A percentile compares a stretch with the other conserved stretches of the same genome.
These are phyloP conservation scores for Skeletonema marinoi DNA, from an alignment of 108 stramenopile genomes.

Conservation along the genomic window DNA sequence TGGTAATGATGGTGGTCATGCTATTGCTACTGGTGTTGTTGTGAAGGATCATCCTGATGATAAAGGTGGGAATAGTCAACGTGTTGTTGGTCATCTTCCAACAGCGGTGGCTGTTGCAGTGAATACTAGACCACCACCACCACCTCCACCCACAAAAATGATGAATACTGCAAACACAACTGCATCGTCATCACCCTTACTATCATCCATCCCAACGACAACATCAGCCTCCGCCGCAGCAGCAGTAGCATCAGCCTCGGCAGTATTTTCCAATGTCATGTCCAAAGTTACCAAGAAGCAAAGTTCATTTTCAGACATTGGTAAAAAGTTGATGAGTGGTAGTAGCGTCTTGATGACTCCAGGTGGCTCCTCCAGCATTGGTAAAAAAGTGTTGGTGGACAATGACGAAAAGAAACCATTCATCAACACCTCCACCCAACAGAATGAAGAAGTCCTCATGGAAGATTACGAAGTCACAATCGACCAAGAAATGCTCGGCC, in stretches of 20 bases:
- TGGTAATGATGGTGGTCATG: neutral
- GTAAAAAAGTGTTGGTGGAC: neutral
- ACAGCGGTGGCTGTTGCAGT: neutral
- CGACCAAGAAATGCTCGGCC: conserved; percentile 86
- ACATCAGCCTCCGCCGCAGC: conserved; percentile 10
- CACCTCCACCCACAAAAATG: neutral
- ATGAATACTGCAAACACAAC: neutral
- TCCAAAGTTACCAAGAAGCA: conserved; percentile 38
- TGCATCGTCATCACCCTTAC: neutral
- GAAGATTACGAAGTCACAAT: conserved; percentile 73
- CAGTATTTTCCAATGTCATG: conserved; percentile 37
- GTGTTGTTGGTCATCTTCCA: neutral
- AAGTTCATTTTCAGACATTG: conserved; percentile 26
- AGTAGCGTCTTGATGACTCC: neutral
- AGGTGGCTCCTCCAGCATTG: neutral
- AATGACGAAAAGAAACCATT: neutral
- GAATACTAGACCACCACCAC: neutral
- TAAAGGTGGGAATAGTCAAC: neutral
- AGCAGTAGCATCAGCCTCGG: conserved; percentile 23
- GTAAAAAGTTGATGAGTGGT: conserved; percentile 30
- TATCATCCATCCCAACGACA: neutral
- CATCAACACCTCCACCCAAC: neutral
- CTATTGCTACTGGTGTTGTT: neutral
- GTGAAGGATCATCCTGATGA: neutral
- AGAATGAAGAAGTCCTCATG: neutral